Percentiles rank a stretch among this genome's conserved stretches.
Conservation (phyloP, 495 filamentous ascomycete species). For the Thermochaetoides thermophila region DNA sequence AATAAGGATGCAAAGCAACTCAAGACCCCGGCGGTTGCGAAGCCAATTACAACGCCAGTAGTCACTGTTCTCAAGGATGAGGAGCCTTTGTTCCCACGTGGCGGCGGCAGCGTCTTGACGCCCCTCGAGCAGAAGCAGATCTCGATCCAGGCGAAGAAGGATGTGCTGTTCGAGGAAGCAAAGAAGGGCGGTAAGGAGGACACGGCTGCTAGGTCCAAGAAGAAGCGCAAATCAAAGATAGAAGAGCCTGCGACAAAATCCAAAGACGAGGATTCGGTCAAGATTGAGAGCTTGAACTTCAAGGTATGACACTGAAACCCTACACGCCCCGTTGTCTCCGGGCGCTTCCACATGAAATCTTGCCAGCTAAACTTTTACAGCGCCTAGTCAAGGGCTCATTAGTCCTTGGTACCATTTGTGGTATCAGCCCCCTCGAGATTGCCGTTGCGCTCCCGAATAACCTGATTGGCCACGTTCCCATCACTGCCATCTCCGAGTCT, state of each 20-base stretch:
- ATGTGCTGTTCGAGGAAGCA: slow-evolving; percentile 84
- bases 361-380: slow-evolving; percentile 37
- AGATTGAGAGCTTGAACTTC: slow-evolving; percentile 76
- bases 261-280: slow-evolving; percentile 43
- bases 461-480: slow-evolving; percentile 71
- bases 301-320: slow-evolving; percentile 45
- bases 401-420: slow-evolving; percentile 71
- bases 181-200: slow-evolving; percentile 30
- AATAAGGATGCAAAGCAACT: slow-evolving; percentile 9
- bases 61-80: slow-evolving; percentile 46
- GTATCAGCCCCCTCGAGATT: slow-evolving; percentile 65
- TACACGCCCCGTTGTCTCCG: background rate
- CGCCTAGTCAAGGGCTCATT: slow-evolving; percentile 68
- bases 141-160: slow-evolving; percentile 77
- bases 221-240: slow-evolving; percentile 39
- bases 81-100: slow-evolving; percentile 80
- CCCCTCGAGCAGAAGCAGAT: slow-evolving; percentile 94
- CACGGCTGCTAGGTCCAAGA: slow-evolving; percentile 31
- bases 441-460: slow-evolving; percentile 80
- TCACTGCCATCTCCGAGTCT: slow-evolving; percentile 71
- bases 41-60: slow-evolving; percentile 12
- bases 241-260: slow-evolving; percentile 26
- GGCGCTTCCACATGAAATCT: background rate
- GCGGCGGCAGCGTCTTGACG: slow-evolving; percentile 78
- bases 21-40: slow-evolving; percentile 11